Conservation (phyloP, 805 yeast genomes). For the Vanderwaltozyma yarrowii region DNA sequence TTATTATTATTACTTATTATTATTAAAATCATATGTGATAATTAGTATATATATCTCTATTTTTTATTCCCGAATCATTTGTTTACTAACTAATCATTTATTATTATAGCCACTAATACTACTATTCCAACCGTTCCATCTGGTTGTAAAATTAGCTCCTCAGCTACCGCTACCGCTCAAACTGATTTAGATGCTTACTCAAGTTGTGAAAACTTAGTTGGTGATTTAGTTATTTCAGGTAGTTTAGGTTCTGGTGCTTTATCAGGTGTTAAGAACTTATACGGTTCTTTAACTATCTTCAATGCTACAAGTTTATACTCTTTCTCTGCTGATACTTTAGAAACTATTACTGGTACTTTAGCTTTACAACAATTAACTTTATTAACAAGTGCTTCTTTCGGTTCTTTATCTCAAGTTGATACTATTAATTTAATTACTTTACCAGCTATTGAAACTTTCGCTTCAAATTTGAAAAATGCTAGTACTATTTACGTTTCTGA, state of each 20-base stretch:
- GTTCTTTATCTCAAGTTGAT: constrained; percentile 73
- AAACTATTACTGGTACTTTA: constrained; percentile 64
- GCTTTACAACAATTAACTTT: constrained; percentile 52
- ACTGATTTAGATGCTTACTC: constrained; percentile 64
- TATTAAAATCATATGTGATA: neutral
- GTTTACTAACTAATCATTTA: neutral
- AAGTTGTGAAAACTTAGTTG: constrained; percentile 69
- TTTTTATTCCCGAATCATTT: too few relatives aligned
- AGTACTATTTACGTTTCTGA: constrained; percentile 61
- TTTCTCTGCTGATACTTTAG: constrained; percentile 71
- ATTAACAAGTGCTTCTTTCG: constrained; percentile 60
- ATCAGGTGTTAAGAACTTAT: constrained; percentile 64
- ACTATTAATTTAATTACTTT: constrained; percentile 70
- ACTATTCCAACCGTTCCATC: constrained; percentile 37
- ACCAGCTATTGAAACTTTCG: constrained; percentile 67
- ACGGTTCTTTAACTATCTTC: constrained; percentile 61
- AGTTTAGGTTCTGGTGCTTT: constrained; percentile 53
- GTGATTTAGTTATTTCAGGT: constrained; percentile 67
- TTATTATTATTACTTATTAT: too few relatives aligned
- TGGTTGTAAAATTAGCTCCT: constrained; percentile 53
- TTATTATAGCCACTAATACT: constrained; percentile 6
- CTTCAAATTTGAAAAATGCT: constrained; percentile 67
- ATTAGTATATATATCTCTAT: neutral
- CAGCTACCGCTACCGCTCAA: constrained; percentile 69
- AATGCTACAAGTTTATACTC: constrained; percentile 54